Conservation (phyloP, 176 grass and related monocot species). For the Eragrostis nindensis region DNA sequence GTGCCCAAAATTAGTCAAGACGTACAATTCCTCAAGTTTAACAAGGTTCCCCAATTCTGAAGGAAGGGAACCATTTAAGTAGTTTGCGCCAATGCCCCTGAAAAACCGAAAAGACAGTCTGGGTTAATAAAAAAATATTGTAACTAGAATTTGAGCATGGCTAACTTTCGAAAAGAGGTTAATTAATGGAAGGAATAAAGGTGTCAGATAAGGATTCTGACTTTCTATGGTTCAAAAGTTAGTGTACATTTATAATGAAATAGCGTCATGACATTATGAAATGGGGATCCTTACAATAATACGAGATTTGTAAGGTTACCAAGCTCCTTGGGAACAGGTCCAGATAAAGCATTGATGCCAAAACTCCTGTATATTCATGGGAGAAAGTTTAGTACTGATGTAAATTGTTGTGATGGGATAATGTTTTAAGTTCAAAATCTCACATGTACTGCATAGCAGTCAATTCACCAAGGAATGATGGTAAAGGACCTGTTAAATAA, state of each 20-base stretch:
- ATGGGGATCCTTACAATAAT: slow-evolving; percentile 50
- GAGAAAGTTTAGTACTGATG: slow-evolving; percentile 7
- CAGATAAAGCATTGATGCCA: slow-evolving; percentile 78
- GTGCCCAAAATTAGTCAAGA: not conserved
- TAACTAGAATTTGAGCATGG: not conserved
- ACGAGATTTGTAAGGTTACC: slow-evolving; percentile 65
- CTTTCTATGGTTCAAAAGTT: not conserved
- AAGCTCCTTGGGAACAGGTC: slow-evolving; percentile 78
- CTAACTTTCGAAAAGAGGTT: not conserved
- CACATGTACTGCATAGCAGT: slow-evolving; percentile 76
- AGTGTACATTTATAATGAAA: no score
- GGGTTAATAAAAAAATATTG: not conserved
- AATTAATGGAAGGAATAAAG: not conserved
- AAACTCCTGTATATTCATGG: slow-evolving; percentile 52
- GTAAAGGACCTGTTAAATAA: slow-evolving; percentile 74
- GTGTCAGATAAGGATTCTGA: not conserved
- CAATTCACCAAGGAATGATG: slow-evolving; percentile 69
- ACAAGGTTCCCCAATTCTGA: slow-evolving; percentile 62
- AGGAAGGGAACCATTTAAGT: slow-evolving; percentile 78
- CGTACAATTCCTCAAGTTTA: slow-evolving; percentile 61
- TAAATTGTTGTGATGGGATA: not conserved
- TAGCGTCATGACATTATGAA: not conserved
- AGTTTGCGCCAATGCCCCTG: slow-evolving; percentile 60
- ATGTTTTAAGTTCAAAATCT: not conserved
- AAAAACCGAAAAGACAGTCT: slow-evolving; percentile 22